Conservation (phyloP, 148 eudicot species). For the Amaranthus palmeri region DNA sequence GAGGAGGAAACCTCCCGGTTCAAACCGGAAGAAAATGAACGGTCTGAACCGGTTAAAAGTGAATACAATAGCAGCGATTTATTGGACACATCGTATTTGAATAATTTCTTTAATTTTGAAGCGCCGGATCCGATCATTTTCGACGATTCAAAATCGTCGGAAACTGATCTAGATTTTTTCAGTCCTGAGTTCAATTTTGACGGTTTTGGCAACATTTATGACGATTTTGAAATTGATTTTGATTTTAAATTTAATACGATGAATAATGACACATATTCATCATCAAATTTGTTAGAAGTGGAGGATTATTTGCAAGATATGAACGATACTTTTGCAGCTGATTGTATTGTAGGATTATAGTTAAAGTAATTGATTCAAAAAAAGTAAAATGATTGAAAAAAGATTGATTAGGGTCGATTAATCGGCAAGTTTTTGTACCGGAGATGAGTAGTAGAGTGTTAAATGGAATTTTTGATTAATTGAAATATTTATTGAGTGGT, state of each 20-base stretch:
- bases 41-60: slow-evolving; percentile 31
- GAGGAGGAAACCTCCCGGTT: slow-evolving; percentile 22
- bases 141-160: slow-evolving; percentile 22
- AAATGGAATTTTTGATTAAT: neutral
- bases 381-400: neutral
- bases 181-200: slow-evolving; percentile 15
- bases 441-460: slow-evolving; percentile 15
- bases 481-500: neutral
- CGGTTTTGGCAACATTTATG: slow-evolving; percentile 8
- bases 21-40: slow-evolving; percentile 17
- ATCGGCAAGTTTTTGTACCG: slow-evolving; percentile 51
- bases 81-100: slow-evolving; percentile 28
- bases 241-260: neutral
- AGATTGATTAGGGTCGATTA: slow-evolving; percentile 27
- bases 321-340: slow-evolving; percentile 35
- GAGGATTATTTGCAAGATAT: slow-evolving; percentile 70
- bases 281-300: slow-evolving; percentile 27
- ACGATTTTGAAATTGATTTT: slow-evolving; percentile 17
- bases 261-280: neutral
- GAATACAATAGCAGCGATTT: slow-evolving; percentile 25
- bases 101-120: slow-evolving; percentile 47
- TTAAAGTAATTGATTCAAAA: neutral
- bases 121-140: slow-evolving; percentile 35
- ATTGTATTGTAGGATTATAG: slow-evolving; percentile 43
- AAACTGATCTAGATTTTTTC: neutral